Evolutionary conservation across 441 rosid species (phyloP).

Genomic region (Aleurites moluccanus): DNA sequence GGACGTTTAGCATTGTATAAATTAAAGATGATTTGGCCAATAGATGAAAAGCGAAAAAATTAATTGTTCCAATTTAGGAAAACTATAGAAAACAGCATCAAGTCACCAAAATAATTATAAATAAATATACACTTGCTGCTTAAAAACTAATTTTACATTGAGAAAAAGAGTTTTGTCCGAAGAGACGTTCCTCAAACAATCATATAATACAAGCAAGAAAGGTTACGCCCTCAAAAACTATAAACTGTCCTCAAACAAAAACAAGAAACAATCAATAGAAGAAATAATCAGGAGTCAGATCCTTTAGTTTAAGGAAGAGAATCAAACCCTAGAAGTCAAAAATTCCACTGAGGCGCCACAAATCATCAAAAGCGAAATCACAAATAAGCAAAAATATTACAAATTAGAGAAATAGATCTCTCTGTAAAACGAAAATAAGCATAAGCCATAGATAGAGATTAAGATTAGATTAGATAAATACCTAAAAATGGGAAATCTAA

Average conservation of each 20-base stretch:
- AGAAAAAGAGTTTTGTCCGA: background rate
- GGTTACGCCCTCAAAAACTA: background rate
- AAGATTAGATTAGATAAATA: background rate
- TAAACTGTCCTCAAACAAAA: background rate
- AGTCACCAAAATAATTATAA: background rate
- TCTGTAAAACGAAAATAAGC: background rate
- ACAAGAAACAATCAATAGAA: background rate
- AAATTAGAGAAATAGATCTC: background rate
- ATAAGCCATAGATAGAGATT: background rate
- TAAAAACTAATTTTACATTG: background rate
- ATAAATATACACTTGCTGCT: no score
- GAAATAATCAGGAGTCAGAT: background rate
- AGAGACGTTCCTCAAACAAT: background rate
- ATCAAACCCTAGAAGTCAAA: background rate
- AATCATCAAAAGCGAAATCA: background rate
- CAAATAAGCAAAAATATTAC: background rate
- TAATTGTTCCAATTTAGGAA: background rate
- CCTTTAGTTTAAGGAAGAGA: background rate
- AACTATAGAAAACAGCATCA: slow-evolving; percentile 5
- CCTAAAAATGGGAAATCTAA: background rate
- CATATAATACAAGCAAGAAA: background rate
- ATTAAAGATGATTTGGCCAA: background rate
- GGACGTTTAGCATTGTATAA: background rate
- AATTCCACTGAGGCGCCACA: background rate
- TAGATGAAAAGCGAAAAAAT: background rate